Evolutionary conservation across 1,139 yeast species (phyloP).

Genomic region (Zygosaccharomyces pseudobailii): DNA sequence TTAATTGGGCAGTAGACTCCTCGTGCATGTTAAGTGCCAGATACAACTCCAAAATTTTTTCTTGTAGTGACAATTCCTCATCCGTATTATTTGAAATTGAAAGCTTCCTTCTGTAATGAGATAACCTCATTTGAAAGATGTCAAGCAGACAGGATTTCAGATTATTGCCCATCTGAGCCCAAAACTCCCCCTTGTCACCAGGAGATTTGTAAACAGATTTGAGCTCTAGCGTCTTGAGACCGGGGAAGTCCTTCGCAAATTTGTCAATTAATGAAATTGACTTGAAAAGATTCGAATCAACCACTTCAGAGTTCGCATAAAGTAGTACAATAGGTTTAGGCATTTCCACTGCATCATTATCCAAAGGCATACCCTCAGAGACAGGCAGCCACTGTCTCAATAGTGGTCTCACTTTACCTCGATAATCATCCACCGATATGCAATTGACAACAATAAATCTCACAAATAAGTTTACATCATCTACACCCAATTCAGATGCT

Average conservation of each 20-base stretch:
- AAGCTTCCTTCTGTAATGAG: conserved; percentile 11
- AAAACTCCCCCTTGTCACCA: conserved; percentile 28
- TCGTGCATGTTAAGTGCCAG: conserved; percentile 24
- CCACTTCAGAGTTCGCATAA: conserved; percentile 30
- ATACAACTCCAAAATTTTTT: conserved; percentile 25
- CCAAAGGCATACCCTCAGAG: conserved; percentile 46
- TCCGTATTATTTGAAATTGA: conserved; percentile 2
- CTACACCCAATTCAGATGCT: conserved; percentile 2
- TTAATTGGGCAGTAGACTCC: conserved; percentile 24
- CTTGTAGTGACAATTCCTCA: conserved; percentile 19
- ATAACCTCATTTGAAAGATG: conserved; percentile 26
- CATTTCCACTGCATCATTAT: conserved; percentile 5
- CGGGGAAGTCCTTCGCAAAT: conserved; percentile 32
- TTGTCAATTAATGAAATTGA: conserved; percentile 30
- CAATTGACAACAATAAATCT: conserved; percentile 67
- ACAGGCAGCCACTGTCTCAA: conserved; percentile 75
- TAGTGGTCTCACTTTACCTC: conserved; percentile 74
- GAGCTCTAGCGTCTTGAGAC: conserved; percentile 25
- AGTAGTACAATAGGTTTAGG: conserved; percentile 27
- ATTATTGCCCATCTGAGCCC: conserved; percentile 25
- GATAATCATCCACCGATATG: conserved; percentile 65
- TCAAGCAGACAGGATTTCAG: conserved; percentile 22
- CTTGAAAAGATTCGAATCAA: conserved; percentile 32
- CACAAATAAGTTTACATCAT: conserved; percentile 45
- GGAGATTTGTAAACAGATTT: conserved; percentile 33